Conservation (phyloP, 2,329 filamentous ascomycete species). For the Penicillium sp. region DNA sequence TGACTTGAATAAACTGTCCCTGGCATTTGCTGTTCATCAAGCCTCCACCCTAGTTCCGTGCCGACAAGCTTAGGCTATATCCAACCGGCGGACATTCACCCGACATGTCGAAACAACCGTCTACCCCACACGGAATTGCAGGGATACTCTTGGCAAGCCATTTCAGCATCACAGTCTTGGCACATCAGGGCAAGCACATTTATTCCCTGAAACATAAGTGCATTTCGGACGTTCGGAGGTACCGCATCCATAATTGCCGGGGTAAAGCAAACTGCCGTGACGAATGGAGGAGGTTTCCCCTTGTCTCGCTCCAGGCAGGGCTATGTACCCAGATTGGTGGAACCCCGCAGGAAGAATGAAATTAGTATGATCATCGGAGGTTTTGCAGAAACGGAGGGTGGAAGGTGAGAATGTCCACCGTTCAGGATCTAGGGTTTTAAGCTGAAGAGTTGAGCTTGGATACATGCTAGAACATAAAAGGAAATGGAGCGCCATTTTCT, state of each 20-base stretch:
- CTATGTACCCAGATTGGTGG: conserved; percentile 19
- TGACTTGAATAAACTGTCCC: background rate
- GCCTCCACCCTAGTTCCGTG: background rate
- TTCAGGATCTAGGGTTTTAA: conserved; percentile 17
- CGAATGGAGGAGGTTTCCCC: conserved; percentile 5
- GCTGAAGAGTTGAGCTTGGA: background rate
- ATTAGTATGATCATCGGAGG: background rate
- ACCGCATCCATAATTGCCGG: background rate
- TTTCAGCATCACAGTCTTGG: background rate
- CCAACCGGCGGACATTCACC: no score
- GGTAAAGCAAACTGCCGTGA: conserved; percentile 5
- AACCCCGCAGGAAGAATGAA: conserved; percentile 7
- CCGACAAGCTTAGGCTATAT: no score
- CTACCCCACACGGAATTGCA: conserved; percentile 17
- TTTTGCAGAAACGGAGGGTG: conserved; percentile 6
- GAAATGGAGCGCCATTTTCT: no score
- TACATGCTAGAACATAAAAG: background rate
- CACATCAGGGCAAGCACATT: background rate
- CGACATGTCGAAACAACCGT: conserved; percentile 13
- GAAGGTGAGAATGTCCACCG: conserved; percentile 17
- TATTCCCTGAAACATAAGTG: background rate
- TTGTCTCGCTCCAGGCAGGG: background rate
- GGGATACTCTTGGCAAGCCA: conserved; percentile 15
- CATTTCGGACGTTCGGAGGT: background rate
- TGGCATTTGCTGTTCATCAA: background rate